phyloP scores from a whole-genome alignment of 169 alveolate genomes.

The Toxoplasma gondii region DNA sequence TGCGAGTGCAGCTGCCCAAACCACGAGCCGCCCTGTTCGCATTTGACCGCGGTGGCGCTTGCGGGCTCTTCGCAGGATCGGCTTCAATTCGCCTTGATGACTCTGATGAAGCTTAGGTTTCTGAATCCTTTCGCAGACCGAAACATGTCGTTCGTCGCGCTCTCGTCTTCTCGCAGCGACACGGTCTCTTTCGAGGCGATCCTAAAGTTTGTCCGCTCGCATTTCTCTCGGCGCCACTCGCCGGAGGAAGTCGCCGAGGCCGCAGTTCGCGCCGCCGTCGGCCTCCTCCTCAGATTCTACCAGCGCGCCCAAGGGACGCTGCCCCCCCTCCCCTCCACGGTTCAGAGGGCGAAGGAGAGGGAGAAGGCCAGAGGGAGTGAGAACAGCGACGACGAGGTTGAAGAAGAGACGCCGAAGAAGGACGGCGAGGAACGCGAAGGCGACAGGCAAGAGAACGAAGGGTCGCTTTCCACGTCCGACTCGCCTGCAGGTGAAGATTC shows the following conservation, averaged over 20 bases:
- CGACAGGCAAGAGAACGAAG: not conserved
- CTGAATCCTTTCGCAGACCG: slow-evolving; percentile 6
- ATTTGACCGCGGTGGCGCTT: slow-evolving; percentile 62
- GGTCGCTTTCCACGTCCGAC: not conserved
- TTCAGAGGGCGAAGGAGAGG: not conserved
- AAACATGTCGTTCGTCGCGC: slow-evolving; percentile 21
- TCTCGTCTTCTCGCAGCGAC: not conserved
- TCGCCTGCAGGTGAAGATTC: not conserved
- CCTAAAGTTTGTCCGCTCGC: not conserved
- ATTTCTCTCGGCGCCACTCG: slow-evolving; percentile 32
- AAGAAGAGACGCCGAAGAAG: not conserved
- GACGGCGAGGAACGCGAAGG: not conserved
- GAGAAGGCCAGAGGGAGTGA: not conserved
- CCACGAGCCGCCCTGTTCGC: slow-evolving; percentile 55
- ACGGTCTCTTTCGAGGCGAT: slow-evolving; percentile 8
- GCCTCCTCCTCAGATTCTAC: slow-evolving; percentile 50
- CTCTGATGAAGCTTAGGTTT: slow-evolving; percentile 33
- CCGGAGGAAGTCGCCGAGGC: slow-evolving; percentile 57
- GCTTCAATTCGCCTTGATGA: slow-evolving; percentile 42
- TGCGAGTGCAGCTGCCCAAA: slow-evolving; percentile 72
- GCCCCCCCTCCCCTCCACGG: slow-evolving; percentile 38
- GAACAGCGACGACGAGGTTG: not conserved
- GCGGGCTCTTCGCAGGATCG: slow-evolving; percentile 30
- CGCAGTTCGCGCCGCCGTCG: slow-evolving; percentile 46
- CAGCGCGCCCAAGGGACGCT: slow-evolving; percentile 49